Base-by-base conservation (phyloP, 2,329 filamentous ascomycete species). In the Eutypa lata region DNA sequence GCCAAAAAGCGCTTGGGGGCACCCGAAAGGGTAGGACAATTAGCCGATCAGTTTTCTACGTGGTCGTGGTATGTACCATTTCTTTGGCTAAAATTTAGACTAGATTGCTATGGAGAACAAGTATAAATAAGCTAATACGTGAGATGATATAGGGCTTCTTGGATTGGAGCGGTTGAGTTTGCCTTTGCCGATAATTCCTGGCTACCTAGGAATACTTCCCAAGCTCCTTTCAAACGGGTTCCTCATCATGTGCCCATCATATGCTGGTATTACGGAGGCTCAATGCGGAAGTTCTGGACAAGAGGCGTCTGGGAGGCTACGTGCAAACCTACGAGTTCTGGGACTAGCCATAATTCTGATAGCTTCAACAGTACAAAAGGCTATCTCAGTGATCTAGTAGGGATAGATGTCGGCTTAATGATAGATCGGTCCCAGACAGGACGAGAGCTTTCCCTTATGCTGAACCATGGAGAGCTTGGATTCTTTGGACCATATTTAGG, bases 201-300 rank as follows among this genome's bases (percentile, higher is more conserved):
- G 52, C 40, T 57, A 4, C 53, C 55, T 7, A 26, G 55, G 26
- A 57, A 57, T 47, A 57, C 55, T 31, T 50, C 55, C 31, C 46
- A 55, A 5, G 55, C 50, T 3, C 52, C 48, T 1, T 13, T 49
- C 2, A 52, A 57, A 38, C 53, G 50, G 22, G 33, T 52, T n/a
- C 55, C 42, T 4, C 38, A 54, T 10, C 52, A 57, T 37, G 48
- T 51, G 28, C 35, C 53, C 5, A 54, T 52, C 8, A 35, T 38
- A 19, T 40, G 13, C 49, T 56, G 54, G 54, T 44, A 52, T 50
- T 53, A 51, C 40, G 51, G 51, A 18, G 52, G 16, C 7, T 51
- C 40, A 2, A 28, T 21, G 3, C 22, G 42, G 10, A 44, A 35
- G 21, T 48, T 48, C 42, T 53, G 33, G 43, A 31, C 49, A 3